Percentiles rank a stretch among this genome's conserved stretches.
Conservation (phyloP, 768 basidiomycete genomes). For the Rhodotorula paludigena region DNA sequence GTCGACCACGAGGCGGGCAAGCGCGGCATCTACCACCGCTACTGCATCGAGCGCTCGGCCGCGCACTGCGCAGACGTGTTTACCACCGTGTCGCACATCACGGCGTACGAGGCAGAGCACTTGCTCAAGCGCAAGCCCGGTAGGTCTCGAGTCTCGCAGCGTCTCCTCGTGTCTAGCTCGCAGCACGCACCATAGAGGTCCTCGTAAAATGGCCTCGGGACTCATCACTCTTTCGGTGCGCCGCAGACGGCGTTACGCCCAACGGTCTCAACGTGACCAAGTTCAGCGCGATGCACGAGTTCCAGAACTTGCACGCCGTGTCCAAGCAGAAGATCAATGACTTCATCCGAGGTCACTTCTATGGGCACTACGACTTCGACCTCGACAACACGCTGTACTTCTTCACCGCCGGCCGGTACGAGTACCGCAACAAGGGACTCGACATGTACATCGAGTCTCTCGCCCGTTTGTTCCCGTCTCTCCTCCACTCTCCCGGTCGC, state of each 20-base stretch:
- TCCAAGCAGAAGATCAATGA: conserved; percentile 98
- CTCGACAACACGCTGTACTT: conserved; percentile 64
- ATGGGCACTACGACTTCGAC: conserved; percentile 83
- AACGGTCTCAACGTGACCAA: conserved; percentile 98
- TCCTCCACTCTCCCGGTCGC: not conserved
- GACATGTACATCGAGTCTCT: conserved; percentile 99
- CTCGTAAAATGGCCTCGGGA: too few relatives aligned
- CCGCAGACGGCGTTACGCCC: conserved; percentile 78
- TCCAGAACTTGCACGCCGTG: conserved; percentile 81
- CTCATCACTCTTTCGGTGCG: not conserved
- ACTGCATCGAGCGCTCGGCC: conserved; percentile 93
- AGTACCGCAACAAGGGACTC: conserved; percentile 98
- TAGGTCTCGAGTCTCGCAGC: conserved; percentile 28
- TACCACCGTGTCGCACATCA: conserved; percentile 96
- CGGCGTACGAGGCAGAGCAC: conserved; percentile 94
- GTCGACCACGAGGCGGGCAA: conserved; percentile 99
- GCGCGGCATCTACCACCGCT: conserved; percentile 94
- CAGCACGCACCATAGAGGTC: too few relatives aligned
- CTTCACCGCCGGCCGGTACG: conserved; percentile 99
- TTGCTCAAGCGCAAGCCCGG: conserved; percentile 85
- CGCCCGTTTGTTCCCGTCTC: conserved; percentile 57
- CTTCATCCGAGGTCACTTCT: conserved; percentile 95
- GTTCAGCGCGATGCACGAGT: conserved; percentile 97
- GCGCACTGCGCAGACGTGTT: conserved; percentile 97
- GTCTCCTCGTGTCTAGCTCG: too few relatives aligned